A percentile compares a stretch with the other conserved stretches of the same genome.
Evolutionary conservation across 305 asterid genomes (phyloP).

Genomic region (Rubia occidens): DNA sequence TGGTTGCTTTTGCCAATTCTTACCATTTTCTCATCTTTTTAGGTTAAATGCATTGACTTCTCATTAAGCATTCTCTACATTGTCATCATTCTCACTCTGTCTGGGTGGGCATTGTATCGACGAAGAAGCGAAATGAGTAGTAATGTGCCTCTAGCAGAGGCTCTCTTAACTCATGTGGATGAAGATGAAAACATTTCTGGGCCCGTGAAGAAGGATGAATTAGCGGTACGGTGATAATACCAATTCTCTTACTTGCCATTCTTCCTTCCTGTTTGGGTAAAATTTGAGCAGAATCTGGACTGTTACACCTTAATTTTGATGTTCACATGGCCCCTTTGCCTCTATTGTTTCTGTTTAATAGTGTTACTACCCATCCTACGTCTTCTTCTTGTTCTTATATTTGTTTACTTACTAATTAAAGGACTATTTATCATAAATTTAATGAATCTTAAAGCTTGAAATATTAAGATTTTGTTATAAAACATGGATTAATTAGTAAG

Average conservation of each 20-base stretch:
- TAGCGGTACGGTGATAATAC: neutral
- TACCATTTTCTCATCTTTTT: conserved; percentile 23
- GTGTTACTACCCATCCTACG: neutral
- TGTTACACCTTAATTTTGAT: neutral
- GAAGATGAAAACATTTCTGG: conserved; percentile 12
- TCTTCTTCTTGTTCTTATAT: neutral
- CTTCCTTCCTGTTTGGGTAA: neutral
- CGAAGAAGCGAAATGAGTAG: conserved; percentile 11
- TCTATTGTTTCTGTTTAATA: neutral
- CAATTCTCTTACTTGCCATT: neutral
- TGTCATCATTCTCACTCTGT: conserved; percentile 43
- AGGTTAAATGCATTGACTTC: conserved; percentile 83
- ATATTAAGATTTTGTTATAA: no score
- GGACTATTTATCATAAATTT: neutral
- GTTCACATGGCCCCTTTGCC: neutral
- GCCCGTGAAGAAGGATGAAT: conserved; percentile 6
- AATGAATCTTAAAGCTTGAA: neutral
- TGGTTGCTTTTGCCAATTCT: neutral
- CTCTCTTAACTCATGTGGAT: conserved; percentile 5
- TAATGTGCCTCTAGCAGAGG: neutral
- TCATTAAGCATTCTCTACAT: conserved; percentile 12
- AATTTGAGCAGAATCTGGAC: neutral
- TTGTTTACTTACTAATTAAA: neutral
- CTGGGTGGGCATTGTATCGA: conserved; percentile 38
- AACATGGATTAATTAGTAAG: neutral